Evolutionary conservation across 306 rosid species (phyloP), one percentile per base, ranked within the genome.

Genomic region (Cicer pinnatifidum): DNA sequence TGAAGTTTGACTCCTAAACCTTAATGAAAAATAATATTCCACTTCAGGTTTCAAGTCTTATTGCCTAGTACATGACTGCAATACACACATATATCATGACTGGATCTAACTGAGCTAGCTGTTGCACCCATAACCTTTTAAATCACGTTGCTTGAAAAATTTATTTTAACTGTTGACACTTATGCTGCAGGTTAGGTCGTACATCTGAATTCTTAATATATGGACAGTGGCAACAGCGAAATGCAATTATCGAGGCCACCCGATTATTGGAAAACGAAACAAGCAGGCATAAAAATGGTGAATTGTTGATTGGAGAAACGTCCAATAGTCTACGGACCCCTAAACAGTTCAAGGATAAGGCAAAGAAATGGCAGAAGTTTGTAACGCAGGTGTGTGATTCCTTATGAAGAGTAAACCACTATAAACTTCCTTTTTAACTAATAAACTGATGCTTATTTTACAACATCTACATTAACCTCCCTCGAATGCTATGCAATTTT

Each of bases 281-380:
- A 72, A 60, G 60, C 75, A 73, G 41, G 43, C 80, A 66, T 48
- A 84, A 84, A 33, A 73, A 80, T 75, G 80, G 71, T 75, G 82
- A 81, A 12, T 13, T 39, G 61, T 56, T 78, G 75, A 71, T 54
- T 68, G 85, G 71, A 71, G 92, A 86, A 80, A 87, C 70, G 69
- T 73, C 90, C 75, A 78, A 68, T 67, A 54, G 56, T 37, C 7
- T 82, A 20, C 72, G 54, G 0, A 73, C 86, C 52, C 98, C 91
- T 39, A 86, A 85, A 35, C 78, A 80, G 71, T 89, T 81, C 74
- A 91, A 91, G 85, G 96, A 94, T 76, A 82, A 78, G 78, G 88
- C 98, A 47, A 94, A 86, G 87, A 94, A 88, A 89, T 94, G 98
- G 98, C 97, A 73, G 79, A 90, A 85, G 50, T 88, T 94, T 80